A percentile compares a stretch with the other conserved stretches of the same genome.
Evolutionary conservation across 352 stramenopile genomes (phyloP).

Genomic region (Globisporangium lucens): DNA sequence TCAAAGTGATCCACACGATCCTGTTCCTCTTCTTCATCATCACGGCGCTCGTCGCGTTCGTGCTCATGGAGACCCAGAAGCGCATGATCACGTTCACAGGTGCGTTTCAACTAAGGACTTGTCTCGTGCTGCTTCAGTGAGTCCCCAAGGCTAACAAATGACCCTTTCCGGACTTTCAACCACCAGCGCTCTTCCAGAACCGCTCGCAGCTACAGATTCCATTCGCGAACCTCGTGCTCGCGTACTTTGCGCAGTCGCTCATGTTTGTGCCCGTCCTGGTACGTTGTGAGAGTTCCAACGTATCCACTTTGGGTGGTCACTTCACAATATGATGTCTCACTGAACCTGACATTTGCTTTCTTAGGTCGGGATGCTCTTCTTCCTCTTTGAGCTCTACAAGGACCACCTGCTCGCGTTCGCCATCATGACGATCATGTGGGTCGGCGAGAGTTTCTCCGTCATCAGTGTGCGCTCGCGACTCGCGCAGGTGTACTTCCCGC

Average conservation of each 20-base stretch:
- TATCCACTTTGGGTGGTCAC: neutral
- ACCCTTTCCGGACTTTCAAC: too few relatives aligned
- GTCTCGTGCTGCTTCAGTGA: neutral
- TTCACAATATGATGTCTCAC: neutral
- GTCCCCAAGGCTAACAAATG: neutral
- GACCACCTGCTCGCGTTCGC: constrained; percentile 90
- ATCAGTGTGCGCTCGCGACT: constrained; percentile 76
- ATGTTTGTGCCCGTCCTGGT: constrained; percentile 94
- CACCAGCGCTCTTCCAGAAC: constrained; percentile 79
- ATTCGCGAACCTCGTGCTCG: constrained; percentile 74
- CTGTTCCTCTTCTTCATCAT: constrained; percentile 94
- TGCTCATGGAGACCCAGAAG: constrained; percentile 91
- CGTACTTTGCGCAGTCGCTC: constrained; percentile 90
- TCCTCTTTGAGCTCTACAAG: constrained; percentile 94
- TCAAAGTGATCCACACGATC: constrained; percentile 87
- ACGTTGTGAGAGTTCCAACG: constrained; percentile 6
- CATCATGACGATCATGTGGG: constrained; percentile 86
- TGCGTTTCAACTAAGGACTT: constrained; percentile 12
- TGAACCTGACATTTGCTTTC: neutral
- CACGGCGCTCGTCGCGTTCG: constrained; percentile 92
- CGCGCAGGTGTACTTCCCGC: constrained; percentile 81
- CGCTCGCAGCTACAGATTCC: constrained; percentile 69
- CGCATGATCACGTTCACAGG: constrained; percentile 92
- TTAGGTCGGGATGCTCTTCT: constrained; percentile 94
- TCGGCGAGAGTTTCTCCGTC: constrained; percentile 90